Evolutionary conservation across 305 asterid species (phyloP).

Genomic region (Plantago rigida): DNA sequence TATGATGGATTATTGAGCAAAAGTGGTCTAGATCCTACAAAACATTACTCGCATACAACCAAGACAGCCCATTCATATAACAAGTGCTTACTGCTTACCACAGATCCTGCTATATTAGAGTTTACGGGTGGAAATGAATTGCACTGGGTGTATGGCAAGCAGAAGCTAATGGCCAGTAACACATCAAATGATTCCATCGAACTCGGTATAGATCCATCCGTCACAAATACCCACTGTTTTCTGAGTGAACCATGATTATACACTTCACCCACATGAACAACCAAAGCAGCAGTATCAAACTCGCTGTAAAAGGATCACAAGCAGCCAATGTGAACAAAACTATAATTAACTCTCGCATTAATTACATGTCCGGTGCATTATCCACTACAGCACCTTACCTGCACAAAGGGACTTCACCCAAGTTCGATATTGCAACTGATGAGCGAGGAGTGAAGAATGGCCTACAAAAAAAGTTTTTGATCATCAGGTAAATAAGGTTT

Average conservation of each 20-base stretch:
- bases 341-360: constrained; percentile 18
- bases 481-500: constrained; percentile 14
- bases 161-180: constrained; percentile 68
- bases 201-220: constrained; percentile 50
- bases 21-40: not conserved
- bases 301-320: constrained; percentile 45
- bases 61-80: not conserved
- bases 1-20: too few species aligned
- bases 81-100: constrained; percentile 37
- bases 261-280: constrained; percentile 72
- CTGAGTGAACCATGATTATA: constrained; percentile 48
- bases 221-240: constrained; percentile 89
- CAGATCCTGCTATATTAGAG: constrained; percentile 56
- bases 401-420: constrained; percentile 68
- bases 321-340: constrained; percentile 25
- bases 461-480: constrained; percentile 38
- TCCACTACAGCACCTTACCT: constrained; percentile 38
- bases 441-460: constrained; percentile 67
- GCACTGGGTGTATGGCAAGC: constrained; percentile 38
- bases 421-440: constrained; percentile 49
- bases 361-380: constrained; percentile 21
- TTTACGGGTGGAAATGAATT: constrained; percentile 52
- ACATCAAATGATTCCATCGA: constrained; percentile 38
- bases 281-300: constrained; percentile 76
- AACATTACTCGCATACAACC: not conserved